Conservation (phyloP, 1,284 basidiomycete genomes). For the Porphyrellus sp. region DNA sequence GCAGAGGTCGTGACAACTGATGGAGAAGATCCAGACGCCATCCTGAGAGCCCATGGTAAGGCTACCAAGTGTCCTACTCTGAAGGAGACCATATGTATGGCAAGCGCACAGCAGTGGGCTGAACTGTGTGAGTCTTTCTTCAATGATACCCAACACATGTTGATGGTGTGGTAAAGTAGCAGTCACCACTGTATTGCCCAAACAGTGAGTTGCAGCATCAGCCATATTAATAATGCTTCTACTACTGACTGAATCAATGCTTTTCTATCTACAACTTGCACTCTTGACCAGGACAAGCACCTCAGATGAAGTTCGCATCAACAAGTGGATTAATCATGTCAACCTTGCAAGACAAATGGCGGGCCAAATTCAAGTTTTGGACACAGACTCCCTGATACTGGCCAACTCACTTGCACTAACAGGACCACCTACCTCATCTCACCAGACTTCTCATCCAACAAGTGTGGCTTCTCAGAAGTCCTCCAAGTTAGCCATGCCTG, state of each 20-base stretch:
- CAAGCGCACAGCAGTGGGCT: not conserved
- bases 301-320: not conserved
- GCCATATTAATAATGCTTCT: not conserved
- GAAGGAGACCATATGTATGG: too few relatives aligned
- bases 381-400: not conserved
- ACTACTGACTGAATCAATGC: not conserved
- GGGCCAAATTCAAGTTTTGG: not conserved
- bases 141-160: not conserved
- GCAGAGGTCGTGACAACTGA: too few relatives aligned
- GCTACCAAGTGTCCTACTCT: too few relatives aligned
- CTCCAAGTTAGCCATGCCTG: not conserved
- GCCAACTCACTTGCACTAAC: not conserved
- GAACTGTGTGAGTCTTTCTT: not conserved
- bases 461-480: not conserved
- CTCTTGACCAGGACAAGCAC: not conserved
- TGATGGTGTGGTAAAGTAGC: not conserved
- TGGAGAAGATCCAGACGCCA: too few relatives aligned
- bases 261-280: not conserved
- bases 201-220: not conserved
- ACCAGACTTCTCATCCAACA: not conserved
- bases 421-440: not conserved
- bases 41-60: too few relatives aligned
- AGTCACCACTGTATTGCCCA: not conserved
- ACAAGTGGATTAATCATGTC: not conserved
- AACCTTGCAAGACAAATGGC: not conserved